Base-by-base conservation (phyloP, 2,329 filamentous ascomycete species). In the Colletotrichum simmondsii region DNA sequence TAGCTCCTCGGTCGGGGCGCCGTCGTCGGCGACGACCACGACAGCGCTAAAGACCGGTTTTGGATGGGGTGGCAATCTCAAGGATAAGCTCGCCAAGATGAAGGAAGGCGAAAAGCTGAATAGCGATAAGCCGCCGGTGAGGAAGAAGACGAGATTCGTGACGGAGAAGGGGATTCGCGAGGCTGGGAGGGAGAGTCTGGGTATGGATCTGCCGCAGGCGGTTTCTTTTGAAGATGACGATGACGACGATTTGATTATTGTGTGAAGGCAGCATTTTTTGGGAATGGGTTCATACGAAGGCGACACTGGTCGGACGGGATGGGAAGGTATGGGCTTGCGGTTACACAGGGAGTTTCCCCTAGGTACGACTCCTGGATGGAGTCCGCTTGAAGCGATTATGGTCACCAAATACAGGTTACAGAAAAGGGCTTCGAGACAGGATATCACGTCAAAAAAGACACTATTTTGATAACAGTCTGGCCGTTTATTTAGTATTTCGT, bases 111-210 rank as follows among this genome's bases (percentile, higher is more conserved):
- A 91, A 79, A 87, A 84, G 75, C 56, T 75, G 63, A 68, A 64
- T 49, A 68, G 70, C 19, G 77, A 81, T 63, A 80, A 73, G 75
- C 87, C 78, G 78, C 90, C 89, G 0, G 87, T 90, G 37, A 86
- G 89, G 76, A 92, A 94, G 83, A 94, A 94, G 86, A 95, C 93
- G 64, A 87, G 93, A n/a, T 95, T 95, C 78, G 88, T 95, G 53
- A 94, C 93, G 30, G 91, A 91, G 54, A 94, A 92, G 80, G 93
- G 93, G 0, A 95, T 95, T 74, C 89, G 91, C 67, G 93, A 94
- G 81, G 93, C 93, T 4, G 93, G 93, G 1, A 86, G 93, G 72
- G 93, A 95, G 78, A 95, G 93, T 78, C 79, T 95, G 2, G 91
- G 92, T 11, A 85, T 81, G n/a, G 88, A 89, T 64, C 80, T 85